Evolutionary conservation across 345 rosid genomes (phyloP).

Genomic region (Sapria himalayana): DNA sequence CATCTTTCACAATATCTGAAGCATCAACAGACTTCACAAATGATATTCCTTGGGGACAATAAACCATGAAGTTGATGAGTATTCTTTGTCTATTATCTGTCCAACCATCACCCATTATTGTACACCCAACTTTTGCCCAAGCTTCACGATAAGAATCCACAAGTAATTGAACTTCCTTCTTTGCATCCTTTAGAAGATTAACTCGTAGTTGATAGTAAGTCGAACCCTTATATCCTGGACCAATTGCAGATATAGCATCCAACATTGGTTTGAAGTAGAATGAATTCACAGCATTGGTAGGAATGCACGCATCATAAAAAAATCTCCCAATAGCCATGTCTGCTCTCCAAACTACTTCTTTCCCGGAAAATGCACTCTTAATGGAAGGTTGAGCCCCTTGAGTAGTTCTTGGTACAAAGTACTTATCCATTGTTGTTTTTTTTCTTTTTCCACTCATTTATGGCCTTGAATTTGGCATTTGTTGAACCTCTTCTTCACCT

Average conservation of each 20-base stretch:
- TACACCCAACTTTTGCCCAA: constrained; percentile 36
- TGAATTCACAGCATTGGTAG: constrained; percentile 24
- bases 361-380: no score
- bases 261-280: constrained; percentile 26
- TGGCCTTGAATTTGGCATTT: no score
- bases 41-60: constrained; percentile 26
- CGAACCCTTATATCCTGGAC: constrained; percentile 25
- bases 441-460: no score
- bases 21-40: constrained; percentile 28
- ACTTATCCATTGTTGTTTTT: no score
- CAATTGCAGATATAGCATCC: constrained; percentile 21
- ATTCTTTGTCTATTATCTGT: constrained; percentile 13
- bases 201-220: constrained; percentile 16
- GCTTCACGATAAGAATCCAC: constrained; percentile 16
- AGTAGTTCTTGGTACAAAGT: no score
- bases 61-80: constrained; percentile 17
- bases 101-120: constrained; percentile 28
- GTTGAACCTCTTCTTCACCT: no score
- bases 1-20: constrained; percentile 23
- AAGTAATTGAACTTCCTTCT: constrained; percentile 16
- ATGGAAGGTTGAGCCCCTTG: no score
- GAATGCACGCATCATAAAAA: constrained; percentile 24
- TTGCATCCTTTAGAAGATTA: constrained; percentile 17
- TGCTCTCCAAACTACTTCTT: no score
- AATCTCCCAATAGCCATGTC: constrained; percentile 23